Conservation (phyloP, 2,329 filamentous ascomycete species). For the Aspergillus luchuensis region DNA sequence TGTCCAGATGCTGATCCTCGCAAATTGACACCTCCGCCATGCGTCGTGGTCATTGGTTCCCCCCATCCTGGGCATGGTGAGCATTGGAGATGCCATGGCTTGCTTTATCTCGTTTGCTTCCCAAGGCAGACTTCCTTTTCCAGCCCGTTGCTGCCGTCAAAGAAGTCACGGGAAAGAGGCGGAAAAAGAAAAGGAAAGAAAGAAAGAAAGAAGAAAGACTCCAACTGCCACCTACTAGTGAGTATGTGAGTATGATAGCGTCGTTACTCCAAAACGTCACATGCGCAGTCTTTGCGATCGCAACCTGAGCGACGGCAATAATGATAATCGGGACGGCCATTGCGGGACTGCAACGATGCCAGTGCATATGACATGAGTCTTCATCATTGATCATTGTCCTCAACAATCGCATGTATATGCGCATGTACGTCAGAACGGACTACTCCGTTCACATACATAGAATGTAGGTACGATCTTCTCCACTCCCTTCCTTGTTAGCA, state of each 20-base stretch:
- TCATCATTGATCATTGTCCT: neutral
- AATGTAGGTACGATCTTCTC: constrained; percentile 2
- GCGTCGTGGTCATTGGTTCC: neutral
- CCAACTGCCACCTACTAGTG: neutral
- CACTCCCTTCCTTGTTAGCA: neutral
- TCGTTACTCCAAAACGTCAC: neutral
- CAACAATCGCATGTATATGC: constrained; percentile 1
- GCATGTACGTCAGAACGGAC: constrained; percentile 5
- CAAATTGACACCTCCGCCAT: neutral
- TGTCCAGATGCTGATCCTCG: constrained; percentile 10
- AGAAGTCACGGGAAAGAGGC: neutral
- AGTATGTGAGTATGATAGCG: too few species aligned
- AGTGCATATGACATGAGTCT: constrained; percentile 11
- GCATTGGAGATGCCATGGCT: neutral
- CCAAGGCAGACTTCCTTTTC: constrained; percentile 4
- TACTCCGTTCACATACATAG: constrained; percentile 1
- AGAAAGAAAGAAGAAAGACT: neutral
- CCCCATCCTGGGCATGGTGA: neutral
- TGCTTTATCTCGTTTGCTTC: neutral
- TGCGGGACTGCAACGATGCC: neutral
- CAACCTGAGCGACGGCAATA: neutral
- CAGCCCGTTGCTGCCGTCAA: neutral
- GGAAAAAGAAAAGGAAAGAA: neutral
- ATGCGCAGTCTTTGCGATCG: neutral
- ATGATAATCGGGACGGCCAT: too few species aligned